Evolutionary conservation across 1,284 basidiomycete species (phyloP), one percentile per base, ranked within the genome.

Genomic region (Marasmius oreades): DNA sequence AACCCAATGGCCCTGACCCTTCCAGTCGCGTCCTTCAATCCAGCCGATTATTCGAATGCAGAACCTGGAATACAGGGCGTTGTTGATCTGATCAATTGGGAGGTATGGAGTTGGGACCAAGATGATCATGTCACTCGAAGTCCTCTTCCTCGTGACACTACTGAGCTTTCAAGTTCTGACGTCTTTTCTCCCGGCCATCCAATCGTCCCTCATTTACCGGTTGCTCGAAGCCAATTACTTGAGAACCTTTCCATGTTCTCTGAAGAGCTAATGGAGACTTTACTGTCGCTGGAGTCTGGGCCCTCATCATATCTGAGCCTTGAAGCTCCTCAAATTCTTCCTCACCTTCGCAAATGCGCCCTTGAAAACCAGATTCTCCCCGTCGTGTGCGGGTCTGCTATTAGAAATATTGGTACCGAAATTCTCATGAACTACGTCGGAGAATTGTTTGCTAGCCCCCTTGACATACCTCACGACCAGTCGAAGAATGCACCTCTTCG

Each of bases 161-260:
- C 80, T 10, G 72, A 72, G 22, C 71, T 87, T 2, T 63, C 70
- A 46, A 64, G 68, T 11, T 66, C 71, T 3, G 71, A 69, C 2
- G 61, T 85, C 18, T 74, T 92, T 50, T 77, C 81, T 1, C 45
- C 70, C 0, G 67, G 70, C 5, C 91, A 92, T 71, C 88, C 90
- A 0, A 72, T 92, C 28, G 62, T 86, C 7, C 73, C 79, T 1
- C 83, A 92, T 61, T 71, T 93, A 1, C 66, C 84, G 22, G 73
- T 78, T 2, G 92, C 93, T 10, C 81, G 93, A 12, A 79, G 76
- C 0, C 77, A 81, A 11, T 73, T 95, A 12, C 74, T 94, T 14
- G 92, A 94, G 61, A 86, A 84, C 58, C 74, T 94, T 14, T 84
- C 89, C 7, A 90, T 90, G 81, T 80, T 85, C 57, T 92, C 91